These are phyloP conservation scores for Marasmius fiardii DNA, from an alignment of 1,284 basidiomycete species.

Conservation along the genomic window DNA sequence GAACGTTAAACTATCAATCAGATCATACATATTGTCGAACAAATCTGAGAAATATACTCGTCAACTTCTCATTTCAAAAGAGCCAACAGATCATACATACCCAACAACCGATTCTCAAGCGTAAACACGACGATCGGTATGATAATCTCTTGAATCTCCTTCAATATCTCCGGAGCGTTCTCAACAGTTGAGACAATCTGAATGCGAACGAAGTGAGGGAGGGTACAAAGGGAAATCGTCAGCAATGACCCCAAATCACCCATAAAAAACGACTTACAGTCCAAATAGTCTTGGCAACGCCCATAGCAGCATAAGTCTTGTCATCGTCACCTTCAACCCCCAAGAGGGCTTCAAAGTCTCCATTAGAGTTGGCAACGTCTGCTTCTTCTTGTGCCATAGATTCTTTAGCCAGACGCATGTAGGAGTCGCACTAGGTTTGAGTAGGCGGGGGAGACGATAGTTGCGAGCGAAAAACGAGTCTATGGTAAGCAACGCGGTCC, in stretches of 20 bases:
- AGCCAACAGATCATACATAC: constrained; percentile 41
- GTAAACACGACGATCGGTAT: constrained; percentile 79
- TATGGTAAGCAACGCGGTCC: no score
- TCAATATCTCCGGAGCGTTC: constrained; percentile 70
- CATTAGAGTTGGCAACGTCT: constrained; percentile 32
- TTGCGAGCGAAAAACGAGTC: constrained; percentile 3
- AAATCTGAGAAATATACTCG: constrained; percentile 51
- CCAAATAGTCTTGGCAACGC: constrained; percentile 76
- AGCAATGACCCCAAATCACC: no score
- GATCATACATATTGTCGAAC: constrained; percentile 86
- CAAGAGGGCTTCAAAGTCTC: constrained; percentile 48
- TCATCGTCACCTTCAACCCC: constrained; percentile 67
- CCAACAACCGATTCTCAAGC: constrained; percentile 69
- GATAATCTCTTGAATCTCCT: constrained; percentile 79
- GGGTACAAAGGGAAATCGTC: constrained; percentile 3
- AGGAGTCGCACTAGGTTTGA: constrained; percentile 78
- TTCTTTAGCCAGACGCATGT: constrained; percentile 75
- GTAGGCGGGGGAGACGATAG: constrained; percentile 3
- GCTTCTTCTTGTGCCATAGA: constrained; percentile 53
- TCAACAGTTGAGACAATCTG: constrained; percentile 75
- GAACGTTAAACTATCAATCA: constrained; percentile 85
- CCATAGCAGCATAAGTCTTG: constrained; percentile 84
- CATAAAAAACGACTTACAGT: constrained; percentile 66
- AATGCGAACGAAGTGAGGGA: not conserved
- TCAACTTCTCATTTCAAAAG: no score